A percentile compares a stretch with the other conserved stretches of the same genome.
Conservation (phyloP, 768 basidiomycete species). For the Obba rivulosa region DNA sequence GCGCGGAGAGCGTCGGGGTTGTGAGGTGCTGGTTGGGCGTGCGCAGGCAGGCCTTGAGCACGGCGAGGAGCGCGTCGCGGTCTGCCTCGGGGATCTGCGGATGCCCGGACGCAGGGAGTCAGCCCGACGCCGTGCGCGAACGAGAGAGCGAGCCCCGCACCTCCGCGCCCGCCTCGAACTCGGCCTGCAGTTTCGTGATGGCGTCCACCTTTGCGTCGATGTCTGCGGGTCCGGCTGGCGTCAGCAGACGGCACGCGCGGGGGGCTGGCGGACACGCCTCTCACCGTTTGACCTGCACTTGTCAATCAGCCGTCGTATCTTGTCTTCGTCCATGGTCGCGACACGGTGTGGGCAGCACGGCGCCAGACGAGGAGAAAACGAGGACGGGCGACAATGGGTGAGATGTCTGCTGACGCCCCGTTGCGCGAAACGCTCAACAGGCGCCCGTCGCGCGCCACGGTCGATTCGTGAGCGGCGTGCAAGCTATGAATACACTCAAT, state of each 20-base stretch:
- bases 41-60: slow-evolving; percentile 71
- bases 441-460: too few species aligned
- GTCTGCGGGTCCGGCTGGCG: slow-evolving; percentile 39
- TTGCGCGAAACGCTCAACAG: too few species aligned
- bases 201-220: slow-evolving; percentile 80
- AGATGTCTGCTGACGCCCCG: too few species aligned
- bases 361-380: too few species aligned
- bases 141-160: slow-evolving; percentile 31
- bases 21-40: slow-evolving; percentile 79
- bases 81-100: slow-evolving; percentile 54
- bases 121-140: background rate
- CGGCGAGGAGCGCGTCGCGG: slow-evolving; percentile 60
- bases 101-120: background rate
- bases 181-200: slow-evolving; percentile 67
- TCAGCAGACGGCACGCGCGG: too few species aligned
- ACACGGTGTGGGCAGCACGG: too few species aligned
- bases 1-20: slow-evolving; percentile 66
- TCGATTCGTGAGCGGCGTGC: too few species aligned
- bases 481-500: too few species aligned
- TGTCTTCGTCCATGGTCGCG: slow-evolving; percentile 1
- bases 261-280: background rate
- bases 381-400: too few species aligned
- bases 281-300: slow-evolving; percentile 19
- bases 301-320: slow-evolving; percentile 2
- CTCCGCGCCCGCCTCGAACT: slow-evolving; percentile 68